Base-by-base conservation (phyloP, 495 filamentous ascomycete species). In the Neurospora sp. region DNA sequence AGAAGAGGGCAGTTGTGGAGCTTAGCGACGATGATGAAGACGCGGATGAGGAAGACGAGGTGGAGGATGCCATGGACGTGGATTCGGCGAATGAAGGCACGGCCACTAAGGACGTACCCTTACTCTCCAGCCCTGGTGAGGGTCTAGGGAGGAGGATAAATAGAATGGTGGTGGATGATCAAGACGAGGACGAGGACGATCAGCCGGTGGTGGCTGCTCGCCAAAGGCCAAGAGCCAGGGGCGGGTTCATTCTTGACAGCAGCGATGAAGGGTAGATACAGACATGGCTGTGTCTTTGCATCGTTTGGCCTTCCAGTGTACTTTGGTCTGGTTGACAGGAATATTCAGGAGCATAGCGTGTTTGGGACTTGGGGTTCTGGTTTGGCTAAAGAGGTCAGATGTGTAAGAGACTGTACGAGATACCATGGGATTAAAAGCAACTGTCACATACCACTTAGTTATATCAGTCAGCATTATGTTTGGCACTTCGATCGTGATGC, bases 221-320 rank as follows among this genome's bases (percentile, higher is more conserved):
- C 40, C 75, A 77, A 53, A 79, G 85, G 75, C 78, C 79, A 68
- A 84, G 81, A 69, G 81, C 81, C 1, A 83, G 82, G 75, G 84
- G 83, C 5, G 87, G 86, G 35, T 88, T 89, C 73, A 77, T 89
- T 70, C 72, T 88, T 65, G 88, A 89, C 76, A 88, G 87, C 48
- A 87, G 86, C 74, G 86, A 88, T 69, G 86, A 88, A 69, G 85
- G 85, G 72, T 83, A 84, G 68, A 39, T 7, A 6, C 27, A 27
- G 48, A 0, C 20, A 12, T 31, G 10, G 3, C 20, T 59, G 48
- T 59, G 48, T 59, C 48, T 14, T 2, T 59, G 48, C 2, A 27
- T 59, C 48, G 31, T 74, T 40, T 8, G n/a, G 16, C 22, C 9
- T 5, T 4, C 5, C 16, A 35, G 40, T 38, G 8, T 40, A 70